These are phyloP conservation scores for Antrodiella citrinella DNA, from an alignment of 768 basidiomycete genomes.

Conservation along the genomic window DNA sequence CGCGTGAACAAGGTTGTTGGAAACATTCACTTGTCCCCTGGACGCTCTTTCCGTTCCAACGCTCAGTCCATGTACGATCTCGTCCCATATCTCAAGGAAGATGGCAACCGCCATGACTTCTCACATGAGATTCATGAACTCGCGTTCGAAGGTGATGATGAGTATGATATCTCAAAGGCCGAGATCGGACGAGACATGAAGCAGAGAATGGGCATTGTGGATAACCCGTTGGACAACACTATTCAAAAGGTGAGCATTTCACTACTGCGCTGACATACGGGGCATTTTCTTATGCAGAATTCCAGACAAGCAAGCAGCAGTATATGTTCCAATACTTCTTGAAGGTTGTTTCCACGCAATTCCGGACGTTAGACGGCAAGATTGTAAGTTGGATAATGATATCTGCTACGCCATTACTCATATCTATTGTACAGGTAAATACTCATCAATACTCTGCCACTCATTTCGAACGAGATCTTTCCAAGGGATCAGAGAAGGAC, in stretches of 20 bases:
- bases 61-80: constrained; percentile 76
- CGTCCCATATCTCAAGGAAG: constrained; percentile 89
- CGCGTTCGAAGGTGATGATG: constrained; percentile 77
- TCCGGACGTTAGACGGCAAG: constrained; percentile 73
- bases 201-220: constrained; percentile 61
- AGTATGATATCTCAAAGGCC: constrained; percentile 65
- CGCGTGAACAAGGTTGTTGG: constrained; percentile 97
- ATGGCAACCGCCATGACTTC: constrained; percentile 87
- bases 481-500: constrained; percentile 55
- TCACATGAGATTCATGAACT: constrained; percentile 80
- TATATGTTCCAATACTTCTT: constrained; percentile 99
- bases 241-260: constrained; percentile 41
- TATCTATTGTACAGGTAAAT: constrained; percentile 44
- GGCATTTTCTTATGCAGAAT: not conserved
- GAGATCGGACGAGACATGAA: constrained; percentile 54
- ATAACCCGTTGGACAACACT: constrained; percentile 69
- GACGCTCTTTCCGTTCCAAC: constrained; percentile 88
- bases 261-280: not conserved
- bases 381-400: constrained; percentile 37
- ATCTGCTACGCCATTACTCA: too few relatives aligned
- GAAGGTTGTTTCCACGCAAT: constrained; percentile 96
- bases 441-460: constrained; percentile 95
- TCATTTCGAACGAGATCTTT: constrained; percentile 89
- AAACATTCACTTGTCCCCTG: constrained; percentile 91
- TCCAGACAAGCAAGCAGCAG: constrained; percentile 64